Evolutionary conservation across 2,329 filamentous ascomycete species (phyloP), one percentile per base, ranked within the genome.

Genomic region (Nannizziopsis arthrosporioides): DNA sequence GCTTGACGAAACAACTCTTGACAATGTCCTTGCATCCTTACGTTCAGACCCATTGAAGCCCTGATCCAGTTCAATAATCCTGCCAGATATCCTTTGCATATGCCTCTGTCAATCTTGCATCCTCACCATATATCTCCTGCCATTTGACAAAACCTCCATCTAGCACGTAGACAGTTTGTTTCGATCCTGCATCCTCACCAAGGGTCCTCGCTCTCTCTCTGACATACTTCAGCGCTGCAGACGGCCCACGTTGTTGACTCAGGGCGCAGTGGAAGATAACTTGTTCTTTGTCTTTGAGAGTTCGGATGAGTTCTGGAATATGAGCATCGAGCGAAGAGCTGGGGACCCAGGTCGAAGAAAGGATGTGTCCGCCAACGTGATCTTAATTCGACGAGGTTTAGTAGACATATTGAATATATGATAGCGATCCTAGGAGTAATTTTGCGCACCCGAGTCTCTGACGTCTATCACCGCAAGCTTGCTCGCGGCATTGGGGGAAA

Each of bases 231-330:
- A 94, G 68, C 2, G 92, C 92, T 2, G 90, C 88, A 44, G 77
- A 77, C 0, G 92, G 92, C 0, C 92, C 92, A 0, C 92, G 76
- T 68, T 94, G 84, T 70, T 96, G 92, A 56, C 84, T 90, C 48
- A 96, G 72, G 14, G 85, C 84, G 67, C 92, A 98, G 69, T 98
- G 92, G 65, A 98, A 98, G 1, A 98, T 78, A 11, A 98, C 87
- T 9, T 76, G 82, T 48, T 92, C 78, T 65, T 87, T 88, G 61
- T 82, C 80, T 55, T 79, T 72, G 42, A 95, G 76, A 38, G 76
- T 80, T 49, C 86, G 80, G 10, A 94, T 74, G n/a, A 98, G 78
- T 54, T 88, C 85, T 0, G 89, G 84, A 65, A 92, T 78, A 56
- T 76, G 79, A 61, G 78, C 77, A 58, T 94, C 85, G 42, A 96